Evolutionary conservation across 352 stramenopile species (phyloP).

Genomic region (Phytophthora nicotianae): DNA sequence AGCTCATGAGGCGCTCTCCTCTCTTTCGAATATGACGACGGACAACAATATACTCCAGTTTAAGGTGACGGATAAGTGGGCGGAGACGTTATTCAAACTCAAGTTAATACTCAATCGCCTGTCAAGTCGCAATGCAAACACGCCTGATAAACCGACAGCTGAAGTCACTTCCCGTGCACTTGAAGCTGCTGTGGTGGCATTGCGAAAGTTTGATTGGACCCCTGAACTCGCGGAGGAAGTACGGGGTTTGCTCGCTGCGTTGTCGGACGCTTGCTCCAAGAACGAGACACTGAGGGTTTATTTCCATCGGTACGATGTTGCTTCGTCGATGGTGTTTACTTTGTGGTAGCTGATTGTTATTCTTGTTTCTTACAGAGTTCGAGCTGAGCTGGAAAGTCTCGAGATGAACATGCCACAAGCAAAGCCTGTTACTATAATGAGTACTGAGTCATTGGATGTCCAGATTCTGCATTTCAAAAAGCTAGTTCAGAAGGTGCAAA

Average conservation of each 20-base stretch:
- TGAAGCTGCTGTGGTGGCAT: constrained; percentile 13
- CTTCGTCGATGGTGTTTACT: neutral
- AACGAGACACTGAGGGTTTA: constrained; percentile 24
- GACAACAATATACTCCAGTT: constrained; percentile 12
- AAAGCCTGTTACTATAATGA: neutral
- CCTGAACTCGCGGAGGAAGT: constrained; percentile 19
- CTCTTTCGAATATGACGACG: constrained; percentile 11
- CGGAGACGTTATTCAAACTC: constrained; percentile 10
- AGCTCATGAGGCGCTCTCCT: constrained; percentile 16
- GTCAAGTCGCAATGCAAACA: constrained; percentile 1
- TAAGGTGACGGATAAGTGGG: constrained; percentile 20
- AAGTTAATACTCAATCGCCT: constrained; percentile 26
- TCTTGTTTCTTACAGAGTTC: constrained; percentile 4
- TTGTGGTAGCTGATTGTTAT: neutral
- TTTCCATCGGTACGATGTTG: constrained; percentile 26
- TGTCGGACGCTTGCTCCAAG: constrained; percentile 33
- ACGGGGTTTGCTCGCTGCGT: constrained; percentile 9
- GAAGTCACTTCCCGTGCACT: constrained; percentile 26
- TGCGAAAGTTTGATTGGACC: constrained; percentile 20
- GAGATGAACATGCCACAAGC: constrained; percentile 14
- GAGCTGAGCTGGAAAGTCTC: constrained; percentile 31
- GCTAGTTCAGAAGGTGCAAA: neutral
- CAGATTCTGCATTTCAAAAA: constrained; percentile 8
- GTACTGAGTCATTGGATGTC: neutral
- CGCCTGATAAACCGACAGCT: constrained; percentile 20